Base-by-base conservation (phyloP, 352 stramenopile genomes). In the Phytophthora pluvialis region DNA sequence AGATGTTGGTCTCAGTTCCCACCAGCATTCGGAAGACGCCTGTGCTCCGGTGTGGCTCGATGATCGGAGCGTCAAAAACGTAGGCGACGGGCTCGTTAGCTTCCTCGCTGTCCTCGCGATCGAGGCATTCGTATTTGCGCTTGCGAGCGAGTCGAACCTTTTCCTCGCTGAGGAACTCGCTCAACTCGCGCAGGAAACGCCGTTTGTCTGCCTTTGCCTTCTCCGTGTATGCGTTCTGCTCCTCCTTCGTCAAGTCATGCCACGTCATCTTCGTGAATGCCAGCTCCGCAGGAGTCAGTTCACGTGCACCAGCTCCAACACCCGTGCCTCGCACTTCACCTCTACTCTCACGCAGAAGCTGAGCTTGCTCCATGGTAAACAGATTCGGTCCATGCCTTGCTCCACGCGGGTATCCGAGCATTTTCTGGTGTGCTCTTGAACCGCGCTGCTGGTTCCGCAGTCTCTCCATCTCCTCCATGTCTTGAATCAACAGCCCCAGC, bases 51-150 rank as follows among this genome's bases (percentile, higher is more conserved):
- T 81, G 72, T 10, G 83, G 84, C 70, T 92, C 79, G 0, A 83
- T 72, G 46, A 94, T 94, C 4, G 80, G 81, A 13, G 89, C 79
- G 15, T 92, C 79, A 55, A 94, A 92, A 42, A 94, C 71, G 54
- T 93, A 94, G 13, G 79, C 84, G 0, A 93, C 79, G 1, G 83
- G 82, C 25, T 93, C 84, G 2, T 60, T 53, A 1, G 32, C 38
- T 48, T 72, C 49, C 3, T 67, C 58, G 1, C 51, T 70, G 4
- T 72, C 56, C 1, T 64, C 54, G 36, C 35, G 42, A 29, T 81
- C 72, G 12, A 74, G 56, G 18, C 68, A 59, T 3, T 81, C 79
- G 42, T 92, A 91, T 45, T 84, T 78, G 49, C 80, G 80, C 60
- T 88, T 77, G 15, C 67, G 49, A 39, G 73, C 68, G 0, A 88